phyloP scores from a whole-genome alignment of 345 rosid species.

The Ceriops decandra region DNA sequence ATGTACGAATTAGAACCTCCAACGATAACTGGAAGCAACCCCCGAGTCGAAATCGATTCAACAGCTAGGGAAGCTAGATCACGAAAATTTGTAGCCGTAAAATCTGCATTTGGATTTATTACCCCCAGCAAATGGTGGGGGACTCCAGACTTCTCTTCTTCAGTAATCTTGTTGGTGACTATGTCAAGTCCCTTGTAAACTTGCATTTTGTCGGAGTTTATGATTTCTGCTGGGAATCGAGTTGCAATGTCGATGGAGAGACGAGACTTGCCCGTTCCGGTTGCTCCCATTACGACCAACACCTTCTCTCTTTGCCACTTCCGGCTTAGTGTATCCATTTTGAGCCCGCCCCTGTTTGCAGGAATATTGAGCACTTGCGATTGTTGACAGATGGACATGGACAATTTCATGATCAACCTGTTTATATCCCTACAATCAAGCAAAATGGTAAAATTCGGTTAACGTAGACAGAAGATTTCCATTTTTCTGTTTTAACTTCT shows the following conservation, averaged over 20 bases:
- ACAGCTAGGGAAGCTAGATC: conserved; percentile 37
- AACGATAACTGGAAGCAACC: conserved; percentile 58
- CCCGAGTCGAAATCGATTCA: conserved; percentile 42
- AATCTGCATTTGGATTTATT: conserved; percentile 37
- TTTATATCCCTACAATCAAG: neutral
- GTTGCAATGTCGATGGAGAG: conserved; percentile 75
- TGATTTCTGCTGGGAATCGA: conserved; percentile 58
- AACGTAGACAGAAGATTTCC: too few relatives aligned
- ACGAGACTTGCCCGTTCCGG: conserved; percentile 79
- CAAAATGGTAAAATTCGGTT: neutral
- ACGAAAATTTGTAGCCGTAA: conserved; percentile 48
- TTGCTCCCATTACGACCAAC: conserved; percentile 66
- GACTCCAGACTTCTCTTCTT: conserved; percentile 51
- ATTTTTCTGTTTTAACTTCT: too few relatives aligned
- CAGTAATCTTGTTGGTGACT: conserved; percentile 60
- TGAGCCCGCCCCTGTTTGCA: conserved; percentile 17
- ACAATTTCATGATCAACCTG: conserved; percentile 1
- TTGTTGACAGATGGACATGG: conserved; percentile 12
- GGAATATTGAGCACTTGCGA: conserved; percentile 5
- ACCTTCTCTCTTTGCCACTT: conserved; percentile 53
- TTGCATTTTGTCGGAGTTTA: conserved; percentile 83
- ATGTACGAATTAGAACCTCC: conserved; percentile 85
- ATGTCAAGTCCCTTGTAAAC: conserved; percentile 55
- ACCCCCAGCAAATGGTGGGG: conserved; percentile 77
- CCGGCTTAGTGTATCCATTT: conserved; percentile 29